Evolutionary conservation across 108 stramenopile species (phyloP).

Genomic region (Stephanodiscus triporus): DNA sequence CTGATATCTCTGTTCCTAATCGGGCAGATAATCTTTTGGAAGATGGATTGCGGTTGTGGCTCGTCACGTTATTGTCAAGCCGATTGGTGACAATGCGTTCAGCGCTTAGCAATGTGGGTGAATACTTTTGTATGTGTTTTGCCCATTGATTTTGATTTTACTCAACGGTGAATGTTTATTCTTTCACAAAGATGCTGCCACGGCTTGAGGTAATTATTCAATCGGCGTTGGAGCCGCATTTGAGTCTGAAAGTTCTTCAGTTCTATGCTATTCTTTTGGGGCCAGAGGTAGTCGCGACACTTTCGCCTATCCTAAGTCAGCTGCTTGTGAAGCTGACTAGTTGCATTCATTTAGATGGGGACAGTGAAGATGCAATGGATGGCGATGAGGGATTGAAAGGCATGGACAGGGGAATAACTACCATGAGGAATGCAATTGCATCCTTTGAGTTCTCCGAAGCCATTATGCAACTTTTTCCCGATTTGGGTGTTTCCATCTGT

Average conservation of each 20-base stretch:
- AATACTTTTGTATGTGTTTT: not conserved
- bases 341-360: slow-evolving; percentile 25
- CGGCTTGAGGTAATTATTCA: slow-evolving; percentile 35
- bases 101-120: slow-evolving; percentile 8
- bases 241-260: slow-evolving; percentile 43
- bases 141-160: not conserved
- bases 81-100: slow-evolving; percentile 38
- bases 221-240: slow-evolving; percentile 35
- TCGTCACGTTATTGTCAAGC: slow-evolving; percentile 30
- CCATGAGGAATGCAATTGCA: slow-evolving; percentile 40
- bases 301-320: slow-evolving; percentile 26
- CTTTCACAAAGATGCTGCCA: slow-evolving; percentile 32
- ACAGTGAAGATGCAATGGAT: slow-evolving; percentile 25
- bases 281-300: slow-evolving; percentile 32
- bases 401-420: slow-evolving; percentile 18
- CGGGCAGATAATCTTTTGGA: slow-evolving; percentile 41
- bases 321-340: slow-evolving; percentile 35
- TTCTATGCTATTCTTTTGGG: slow-evolving; percentile 41
- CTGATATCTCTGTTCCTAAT: slow-evolving; percentile 34
- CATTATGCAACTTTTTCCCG: slow-evolving; percentile 45
- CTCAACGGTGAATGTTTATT: not conserved
- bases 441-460: slow-evolving; percentile 26
- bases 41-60: slow-evolving; percentile 42
- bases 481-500: slow-evolving; percentile 26
- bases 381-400: slow-evolving; percentile 13